These are phyloP conservation scores for Rubus idaeus DNA, from an alignment of 306 rosid species.

Conservation along the genomic window DNA sequence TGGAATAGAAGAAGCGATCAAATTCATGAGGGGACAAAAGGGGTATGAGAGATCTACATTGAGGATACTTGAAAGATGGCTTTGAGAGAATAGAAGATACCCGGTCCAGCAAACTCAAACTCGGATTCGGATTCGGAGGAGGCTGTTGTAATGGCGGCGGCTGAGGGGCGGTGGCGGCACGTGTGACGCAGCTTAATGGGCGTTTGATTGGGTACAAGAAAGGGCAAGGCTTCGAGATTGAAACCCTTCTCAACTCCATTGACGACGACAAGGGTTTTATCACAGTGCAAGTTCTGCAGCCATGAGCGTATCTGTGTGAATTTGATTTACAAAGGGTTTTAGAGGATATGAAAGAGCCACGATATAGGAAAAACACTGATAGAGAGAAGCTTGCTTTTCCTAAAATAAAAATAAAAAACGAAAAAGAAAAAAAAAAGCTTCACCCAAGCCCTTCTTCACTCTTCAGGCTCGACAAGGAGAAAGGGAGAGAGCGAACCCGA, in stretches of 20 bases:
- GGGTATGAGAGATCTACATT: conserved; percentile 1
- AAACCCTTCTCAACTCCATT: conserved; percentile 1
- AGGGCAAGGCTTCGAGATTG: background rate
- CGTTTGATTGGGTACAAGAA: background rate
- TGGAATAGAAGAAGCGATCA: background rate
- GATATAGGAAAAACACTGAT: background rate
- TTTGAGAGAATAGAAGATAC: background rate
- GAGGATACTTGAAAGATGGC: background rate
- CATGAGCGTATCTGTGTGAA: background rate
- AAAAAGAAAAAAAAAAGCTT: background rate
- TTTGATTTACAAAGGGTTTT: background rate
- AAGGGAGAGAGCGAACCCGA: background rate
- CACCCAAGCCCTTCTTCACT: background rate
- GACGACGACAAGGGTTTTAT: background rate
- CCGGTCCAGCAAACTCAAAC: background rate
- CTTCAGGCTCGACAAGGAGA: background rate
- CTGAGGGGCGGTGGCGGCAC: background rate
- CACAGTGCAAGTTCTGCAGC: background rate
- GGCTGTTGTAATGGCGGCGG: background rate
- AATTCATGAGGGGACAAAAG: background rate
- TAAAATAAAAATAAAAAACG: background rate
- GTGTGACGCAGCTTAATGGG: background rate
- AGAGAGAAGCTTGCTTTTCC: no score
- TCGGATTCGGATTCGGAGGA: background rate
- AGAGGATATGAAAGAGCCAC: background rate